Evolutionary conservation across 495 filamentous ascomycete species (phyloP).

Genomic region (Echria macrotheca): DNA sequence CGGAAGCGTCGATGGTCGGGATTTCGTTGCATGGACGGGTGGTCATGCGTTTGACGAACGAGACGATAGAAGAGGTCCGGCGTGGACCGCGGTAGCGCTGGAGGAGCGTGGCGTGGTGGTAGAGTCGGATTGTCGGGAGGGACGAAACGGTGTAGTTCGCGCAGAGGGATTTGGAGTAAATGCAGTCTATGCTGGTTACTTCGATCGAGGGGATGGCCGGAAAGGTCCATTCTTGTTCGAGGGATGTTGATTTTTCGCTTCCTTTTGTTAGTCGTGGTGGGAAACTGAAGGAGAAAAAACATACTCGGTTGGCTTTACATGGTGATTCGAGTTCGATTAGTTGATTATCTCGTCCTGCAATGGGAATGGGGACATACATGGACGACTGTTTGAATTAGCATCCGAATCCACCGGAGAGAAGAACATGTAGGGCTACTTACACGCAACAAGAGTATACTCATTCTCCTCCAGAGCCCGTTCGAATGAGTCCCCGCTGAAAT

Average conservation of each 20-base stretch:
- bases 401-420: too few relatives aligned
- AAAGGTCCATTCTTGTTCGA: constrained; percentile 38
- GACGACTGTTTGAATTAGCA: background rate
- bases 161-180: constrained; percentile 33
- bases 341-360: too few relatives aligned
- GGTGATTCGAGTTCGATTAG: background rate
- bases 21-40: constrained; percentile 35
- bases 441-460: constrained; percentile 39
- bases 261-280: background rate
- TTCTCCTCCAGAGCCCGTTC: constrained; percentile 23
- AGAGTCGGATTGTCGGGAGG: constrained; percentile 46
- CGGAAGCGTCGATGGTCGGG: constrained; percentile 22
- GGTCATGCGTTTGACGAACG: constrained; percentile 34
- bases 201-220: constrained; percentile 19
- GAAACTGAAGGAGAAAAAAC: background rate
- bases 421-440: constrained; percentile 25
- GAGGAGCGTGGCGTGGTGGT: constrained; percentile 24
- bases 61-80: constrained; percentile 30
- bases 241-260: background rate
- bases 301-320: constrained; percentile 1
- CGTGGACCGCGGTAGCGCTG: constrained; percentile 38
- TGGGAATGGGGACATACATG: background rate
- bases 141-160: constrained; percentile 34
- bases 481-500: constrained; percentile 26
- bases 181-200: constrained; percentile 41